Evolutionary conservation across 1,284 basidiomycete genomes (phyloP), one percentile per base, ranked within the genome.

Genomic region (Tilletiopsis washingtonensis): DNA sequence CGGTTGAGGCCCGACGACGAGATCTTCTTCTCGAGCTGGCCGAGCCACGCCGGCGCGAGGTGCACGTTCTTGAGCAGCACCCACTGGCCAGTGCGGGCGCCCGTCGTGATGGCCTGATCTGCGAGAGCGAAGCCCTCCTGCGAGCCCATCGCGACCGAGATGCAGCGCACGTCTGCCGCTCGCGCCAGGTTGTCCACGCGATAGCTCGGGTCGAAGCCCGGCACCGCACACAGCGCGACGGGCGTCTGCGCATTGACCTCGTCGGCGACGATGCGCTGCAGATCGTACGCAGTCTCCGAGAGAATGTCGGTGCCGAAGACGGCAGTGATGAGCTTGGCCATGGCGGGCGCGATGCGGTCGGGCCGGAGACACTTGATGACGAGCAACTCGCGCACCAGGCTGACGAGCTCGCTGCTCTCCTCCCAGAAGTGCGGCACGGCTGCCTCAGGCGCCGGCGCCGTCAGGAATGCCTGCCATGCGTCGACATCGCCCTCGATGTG

Each of bases 321-420:
- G 19, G 77, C 76, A 25, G 78, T 79, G 37, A 88, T 84, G 62
- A 91, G 86, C n/a, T 79, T 67, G 5, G 82, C 81, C 12, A 85
- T 85, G 2, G 86, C 84, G 69, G 89, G 86, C 44, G 90, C 75
- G 17, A 93, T 78, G 46, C 89, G 84, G 74, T 96, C 91, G 12
- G 91, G 89, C 25, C 91, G 81, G 67, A 93, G 77, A 71, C 88
- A 91, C 74, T 91, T 91, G 75, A 94, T 79, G 51, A 94, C 76
- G 23, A 90, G 76, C 59, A 89, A 78, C 15, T 81, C 78, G 26
- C 88, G 84, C 45, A 91, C 79, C 7, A 84, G 82, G 57, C 84
- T 81, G 27, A 84, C 75, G 46, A 83, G 40, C 4, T 54, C 53
- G 19, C 34, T 44, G 45, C 40, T 62, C 67, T 2, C 49, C 0